These are phyloP conservation scores for Ogataea henricii DNA, from an alignment of 805 yeast species.

Conservation along the genomic window DNA sequence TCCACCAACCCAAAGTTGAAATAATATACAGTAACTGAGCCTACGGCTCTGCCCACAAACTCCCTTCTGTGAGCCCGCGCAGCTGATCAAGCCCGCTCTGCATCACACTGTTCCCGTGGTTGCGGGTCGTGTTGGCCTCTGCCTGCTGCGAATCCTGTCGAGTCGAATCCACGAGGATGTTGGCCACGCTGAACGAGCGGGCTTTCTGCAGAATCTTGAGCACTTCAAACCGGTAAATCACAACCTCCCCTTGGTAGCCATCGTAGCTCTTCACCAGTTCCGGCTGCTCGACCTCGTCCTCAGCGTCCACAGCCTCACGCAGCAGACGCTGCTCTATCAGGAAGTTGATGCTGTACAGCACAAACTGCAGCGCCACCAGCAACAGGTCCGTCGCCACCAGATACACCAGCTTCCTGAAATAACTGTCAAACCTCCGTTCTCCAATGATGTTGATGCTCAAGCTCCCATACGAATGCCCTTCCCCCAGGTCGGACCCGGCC, in stretches of 20 bases:
- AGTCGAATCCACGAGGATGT: background rate
- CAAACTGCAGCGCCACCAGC: constrained; percentile 33
- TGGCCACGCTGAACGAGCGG: constrained; percentile 15
- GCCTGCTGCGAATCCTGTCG: background rate
- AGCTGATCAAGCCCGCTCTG: constrained; percentile 17
- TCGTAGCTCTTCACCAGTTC: constrained; percentile 33
- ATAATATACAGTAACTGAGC: background rate
- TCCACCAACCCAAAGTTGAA: background rate
- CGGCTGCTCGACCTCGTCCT: constrained; percentile 8
- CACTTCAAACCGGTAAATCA: constrained; percentile 40
- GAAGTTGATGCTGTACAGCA: constrained; percentile 35
- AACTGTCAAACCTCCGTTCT: constrained; percentile 33
- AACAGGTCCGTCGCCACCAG: constrained; percentile 35
- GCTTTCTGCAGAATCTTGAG: constrained; percentile 28
- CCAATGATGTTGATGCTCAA: constrained; percentile 49
- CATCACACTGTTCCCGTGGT: constrained; percentile 4
- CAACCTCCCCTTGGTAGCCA: constrained; percentile 47
- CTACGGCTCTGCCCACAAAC: background rate
- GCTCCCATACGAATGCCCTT: constrained; percentile 39
- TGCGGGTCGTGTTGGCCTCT: constrained; percentile 1
- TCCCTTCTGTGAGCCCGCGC: constrained; percentile 16
- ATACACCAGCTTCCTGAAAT: constrained; percentile 30
- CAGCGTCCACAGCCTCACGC: constrained; percentile 24
- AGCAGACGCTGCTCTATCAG: constrained; percentile 30
- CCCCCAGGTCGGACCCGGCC: constrained; percentile 25